phyloP scores from a whole-genome alignment of 177 flowering plant species.

The Vitis hybrid region DNA sequence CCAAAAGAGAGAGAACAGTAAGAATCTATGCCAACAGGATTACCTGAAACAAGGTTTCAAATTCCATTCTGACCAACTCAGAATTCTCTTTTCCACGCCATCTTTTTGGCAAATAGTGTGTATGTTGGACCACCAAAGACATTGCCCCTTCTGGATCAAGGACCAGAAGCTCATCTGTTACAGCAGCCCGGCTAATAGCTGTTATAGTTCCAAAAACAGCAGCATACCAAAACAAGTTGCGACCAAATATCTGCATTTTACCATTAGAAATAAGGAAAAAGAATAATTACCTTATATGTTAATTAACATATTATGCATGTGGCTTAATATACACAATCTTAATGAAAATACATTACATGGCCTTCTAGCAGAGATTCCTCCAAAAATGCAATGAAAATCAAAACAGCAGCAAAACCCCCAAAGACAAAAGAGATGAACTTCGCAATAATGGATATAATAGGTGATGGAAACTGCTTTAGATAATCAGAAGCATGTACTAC shows the following conservation, averaged over 20 bases:
- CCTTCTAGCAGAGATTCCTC: slow-evolving; percentile 98
- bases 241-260: slow-evolving; percentile 82
- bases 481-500: slow-evolving; percentile 77
- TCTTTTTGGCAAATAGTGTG: slow-evolving; percentile 93
- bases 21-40: neutral
- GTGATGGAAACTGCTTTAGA: slow-evolving; percentile 93
- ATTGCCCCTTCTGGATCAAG: slow-evolving; percentile 90
- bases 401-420: slow-evolving; percentile 94
- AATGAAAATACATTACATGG: slow-evolving; percentile 58
- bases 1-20: too few relatives aligned
- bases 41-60: slow-evolving; percentile 96
- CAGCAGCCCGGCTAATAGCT: slow-evolving; percentile 86
- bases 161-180: slow-evolving; percentile 79
- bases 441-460: slow-evolving; percentile 78
- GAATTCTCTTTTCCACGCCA: slow-evolving; percentile 96
- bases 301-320: slow-evolving; percentile 3
- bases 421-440: slow-evolving; percentile 90
- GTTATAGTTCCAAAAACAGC: slow-evolving; percentile 97
- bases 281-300: neutral
- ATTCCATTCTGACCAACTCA: slow-evolving; percentile 74
- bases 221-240: slow-evolving; percentile 95
- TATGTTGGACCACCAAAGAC: slow-evolving; percentile 87
- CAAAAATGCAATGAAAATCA: slow-evolving; percentile 91
- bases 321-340: neutral
- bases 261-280: slow-evolving; percentile 2